Conservation (phyloP, 2,329 filamentous ascomycete species). For the Penicillium fuscoglaucum region DNA sequence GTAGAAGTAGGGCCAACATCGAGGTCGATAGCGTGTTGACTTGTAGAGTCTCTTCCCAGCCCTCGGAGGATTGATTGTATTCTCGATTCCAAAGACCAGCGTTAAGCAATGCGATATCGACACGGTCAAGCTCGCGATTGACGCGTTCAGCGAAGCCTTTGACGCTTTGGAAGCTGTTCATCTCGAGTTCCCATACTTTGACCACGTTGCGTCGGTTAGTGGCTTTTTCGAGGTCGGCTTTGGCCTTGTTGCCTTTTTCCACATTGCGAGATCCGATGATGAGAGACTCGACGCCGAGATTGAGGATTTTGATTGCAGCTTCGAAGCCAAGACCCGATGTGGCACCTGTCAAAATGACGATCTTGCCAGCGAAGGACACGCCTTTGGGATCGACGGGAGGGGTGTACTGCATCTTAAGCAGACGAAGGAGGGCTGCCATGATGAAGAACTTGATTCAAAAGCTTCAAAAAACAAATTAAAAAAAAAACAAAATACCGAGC, state of each 20-base stretch:
- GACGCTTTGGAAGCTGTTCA: constrained; percentile 49
- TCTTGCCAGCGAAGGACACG: constrained; percentile 47
- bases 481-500: not conserved
- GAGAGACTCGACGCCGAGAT: constrained; percentile 44
- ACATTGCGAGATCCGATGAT: constrained; percentile 50
- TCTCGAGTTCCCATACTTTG: constrained; percentile 49
- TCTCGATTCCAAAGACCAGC: constrained; percentile 46
- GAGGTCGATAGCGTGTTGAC: constrained; percentile 60
- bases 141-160: constrained; percentile 44
- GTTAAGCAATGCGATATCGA: constrained; percentile 51
- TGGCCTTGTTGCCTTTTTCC: constrained; percentile 46
- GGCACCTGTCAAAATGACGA: constrained; percentile 52
- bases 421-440: constrained; percentile 34
- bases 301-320: constrained; percentile 50
- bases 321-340: constrained; percentile 54
- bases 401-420: constrained; percentile 35
- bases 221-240: constrained; percentile 39
- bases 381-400: constrained; percentile 39
- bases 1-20: constrained; percentile 54
- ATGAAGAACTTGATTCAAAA: not conserved
- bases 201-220: constrained; percentile 38
- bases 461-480: not conserved
- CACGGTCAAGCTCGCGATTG: constrained; percentile 35
- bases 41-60: constrained; percentile 56
- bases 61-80: constrained; percentile 42